Evolutionary conservation across 306 rosid species (phyloP), one percentile per base, ranked within the genome.

Genomic region (Trifolium pratense): DNA sequence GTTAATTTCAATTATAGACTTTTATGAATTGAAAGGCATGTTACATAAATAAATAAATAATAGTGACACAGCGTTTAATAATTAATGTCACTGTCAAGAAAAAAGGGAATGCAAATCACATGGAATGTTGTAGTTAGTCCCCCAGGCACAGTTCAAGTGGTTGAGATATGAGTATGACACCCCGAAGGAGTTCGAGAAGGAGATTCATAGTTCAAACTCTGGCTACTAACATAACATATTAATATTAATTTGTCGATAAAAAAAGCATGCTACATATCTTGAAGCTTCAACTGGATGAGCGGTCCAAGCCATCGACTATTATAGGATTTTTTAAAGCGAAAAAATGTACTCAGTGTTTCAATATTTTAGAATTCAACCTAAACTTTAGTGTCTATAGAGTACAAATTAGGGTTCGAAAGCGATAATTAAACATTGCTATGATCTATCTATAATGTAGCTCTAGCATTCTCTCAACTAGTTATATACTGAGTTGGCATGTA

Each of bases 281-380:
- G 46, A 40, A 40, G 46, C 46, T 11, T 40, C 46, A 40, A 40
- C 15, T 13, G 46, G 5, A 40, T 40, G 46, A 45, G 51, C 51
- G 0, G 17, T 45, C 6, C 17, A 45, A 45, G 51, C 16, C 51
- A 45, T 6, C 46, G 4, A n/a, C 10, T n/a, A 16, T 16, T 16
- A 5, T 51, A 51, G 57, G 55, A 58, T 39, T 74, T 74, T 72
- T 11, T 25, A 68, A 67, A 5, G 51, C 43, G 68, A 20, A 39
- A 59, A 81, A 14, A 29, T 52, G 18, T 21, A 72, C 52, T 31
- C 45, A 9, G 51, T 36, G 63, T 51, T 58, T 57, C 56, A 37
- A 23, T 60, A 51, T 77, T 77, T 62, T 23, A 78, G 51, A n/a
- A n/a, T 26, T 73, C 78, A 63, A 32, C 34, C n/a, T 1, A 70